Percentiles rank a stretch among this genome's conserved stretches.
These are phyloP conservation scores for Panaeolus cyanescens DNA, from an alignment of 768 basidiomycete species.

Conservation along the genomic window DNA sequence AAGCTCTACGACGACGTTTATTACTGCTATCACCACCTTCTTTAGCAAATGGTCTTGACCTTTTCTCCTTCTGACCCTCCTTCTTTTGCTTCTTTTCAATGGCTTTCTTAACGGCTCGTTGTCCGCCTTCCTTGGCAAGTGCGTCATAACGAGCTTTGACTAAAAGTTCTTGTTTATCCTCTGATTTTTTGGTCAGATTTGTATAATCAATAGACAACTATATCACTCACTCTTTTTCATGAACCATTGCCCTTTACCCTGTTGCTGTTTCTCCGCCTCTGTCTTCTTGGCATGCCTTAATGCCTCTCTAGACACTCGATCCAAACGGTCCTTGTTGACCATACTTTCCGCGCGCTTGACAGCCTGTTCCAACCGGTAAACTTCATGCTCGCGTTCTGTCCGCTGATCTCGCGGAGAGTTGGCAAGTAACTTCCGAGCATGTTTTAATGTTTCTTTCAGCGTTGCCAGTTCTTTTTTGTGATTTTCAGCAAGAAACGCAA, in stretches of 20 bases:
- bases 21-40: constrained; percentile 8
- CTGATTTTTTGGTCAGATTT: constrained; percentile 37
- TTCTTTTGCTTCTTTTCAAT: constrained; percentile 91
- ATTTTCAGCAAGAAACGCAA: constrained; percentile 71
- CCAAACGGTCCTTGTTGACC: constrained; percentile 71
- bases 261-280: constrained; percentile 65
- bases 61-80: constrained; percentile 87
- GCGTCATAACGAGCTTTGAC: constrained; percentile 79
- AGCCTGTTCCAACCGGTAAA: constrained; percentile 68
- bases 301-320: constrained; percentile 72
- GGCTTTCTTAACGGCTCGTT: constrained; percentile 80
- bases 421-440: constrained; percentile 63
- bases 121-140: constrained; percentile 75
- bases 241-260: constrained; percentile 85
- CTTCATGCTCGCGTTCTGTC: constrained; percentile 65
- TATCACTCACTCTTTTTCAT: constrained; percentile 75
- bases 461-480: constrained; percentile 65
- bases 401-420: constrained; percentile 64
- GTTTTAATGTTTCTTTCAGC: constrained; percentile 65
- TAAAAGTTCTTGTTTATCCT: constrained; percentile 75
- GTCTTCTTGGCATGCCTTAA: constrained; percentile 53
- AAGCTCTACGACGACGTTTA: constrained; percentile 8
- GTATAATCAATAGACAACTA: constrained; percentile 8
- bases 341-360: constrained; percentile 76
- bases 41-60: constrained; percentile 65